These are phyloP conservation scores for Ceratocystis cubensis DNA, from an alignment of 2,329 filamentous ascomycete species.

Conservation along the genomic window DNA sequence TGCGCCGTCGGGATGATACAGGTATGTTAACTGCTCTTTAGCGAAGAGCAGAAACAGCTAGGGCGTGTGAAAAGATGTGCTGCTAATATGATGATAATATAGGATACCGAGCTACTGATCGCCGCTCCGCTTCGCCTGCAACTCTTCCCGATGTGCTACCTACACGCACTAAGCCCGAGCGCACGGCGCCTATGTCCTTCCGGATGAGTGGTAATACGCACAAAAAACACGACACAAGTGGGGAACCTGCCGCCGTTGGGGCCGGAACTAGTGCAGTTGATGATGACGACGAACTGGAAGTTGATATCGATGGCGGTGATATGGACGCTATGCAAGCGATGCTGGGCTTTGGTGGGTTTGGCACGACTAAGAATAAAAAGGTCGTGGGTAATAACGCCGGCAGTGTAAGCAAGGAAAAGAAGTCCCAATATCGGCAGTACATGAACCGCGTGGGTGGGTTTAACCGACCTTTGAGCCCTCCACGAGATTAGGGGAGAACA, in stretches of 20 bases:
- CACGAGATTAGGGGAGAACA: slow-evolving; percentile 23
- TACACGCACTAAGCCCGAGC: slow-evolving; percentile 28
- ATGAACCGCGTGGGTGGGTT: slow-evolving; percentile 81
- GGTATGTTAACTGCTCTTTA: slow-evolving; percentile 21
- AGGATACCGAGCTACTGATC: slow-evolving; percentile 23
- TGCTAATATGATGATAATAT: too few species aligned
- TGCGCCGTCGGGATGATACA: slow-evolving; percentile 14
- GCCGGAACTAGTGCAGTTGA: slow-evolving; percentile 24
- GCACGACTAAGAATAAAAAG: slow-evolving; percentile 77
- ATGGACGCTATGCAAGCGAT: slow-evolving; percentile 64
- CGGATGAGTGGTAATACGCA: slow-evolving; percentile 24
- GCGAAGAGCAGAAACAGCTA: too few species aligned
- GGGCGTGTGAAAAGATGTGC: too few species aligned
- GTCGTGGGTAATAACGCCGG: slow-evolving; percentile 77
- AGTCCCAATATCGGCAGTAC: slow-evolving; percentile 90
- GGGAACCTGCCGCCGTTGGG: slow-evolving; percentile 16
- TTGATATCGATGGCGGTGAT: slow-evolving; percentile 51
- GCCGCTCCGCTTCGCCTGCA: slow-evolving; percentile 29
- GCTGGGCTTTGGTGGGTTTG: slow-evolving; percentile 85
- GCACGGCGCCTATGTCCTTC: slow-evolving; percentile 28
- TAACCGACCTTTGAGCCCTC: slow-evolving; percentile 61
- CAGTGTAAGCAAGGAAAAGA: slow-evolving; percentile 80
- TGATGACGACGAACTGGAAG: slow-evolving; percentile 37
- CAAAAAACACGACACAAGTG: slow-evolving; percentile 21
- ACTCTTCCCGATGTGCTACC: slow-evolving; percentile 26